Evolutionary conservation across 2,329 filamentous ascomycete species (phyloP).

Genomic region (Beauveria sp.): DNA sequence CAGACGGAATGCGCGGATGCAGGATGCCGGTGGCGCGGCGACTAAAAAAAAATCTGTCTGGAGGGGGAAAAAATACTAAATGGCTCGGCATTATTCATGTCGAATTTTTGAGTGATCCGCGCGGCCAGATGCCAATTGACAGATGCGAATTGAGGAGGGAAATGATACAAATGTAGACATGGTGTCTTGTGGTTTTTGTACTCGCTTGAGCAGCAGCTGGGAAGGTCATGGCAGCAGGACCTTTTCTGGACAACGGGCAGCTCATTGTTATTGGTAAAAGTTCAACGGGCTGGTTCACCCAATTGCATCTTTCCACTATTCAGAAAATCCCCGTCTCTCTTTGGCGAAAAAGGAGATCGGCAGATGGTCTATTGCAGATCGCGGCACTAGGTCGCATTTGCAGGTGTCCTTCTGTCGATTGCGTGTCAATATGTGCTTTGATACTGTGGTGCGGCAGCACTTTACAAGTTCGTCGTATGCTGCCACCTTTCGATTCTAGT

Average conservation of each 20-base stretch:
- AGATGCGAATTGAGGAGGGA: neutral
- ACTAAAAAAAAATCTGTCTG: neutral
- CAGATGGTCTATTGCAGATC: neutral
- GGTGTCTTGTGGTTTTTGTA: too few relatives aligned
- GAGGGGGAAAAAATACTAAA: neutral
- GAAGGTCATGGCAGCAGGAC: neutral
- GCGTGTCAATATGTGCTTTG: neutral
- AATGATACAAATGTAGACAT: too few relatives aligned
- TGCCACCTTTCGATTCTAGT: neutral
- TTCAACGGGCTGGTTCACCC: neutral
- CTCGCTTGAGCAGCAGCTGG: neutral
- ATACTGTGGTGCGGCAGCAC: neutral
- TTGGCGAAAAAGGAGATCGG: neutral
- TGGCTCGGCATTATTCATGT: too few relatives aligned
- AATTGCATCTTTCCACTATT: neutral
- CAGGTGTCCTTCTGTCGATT: neutral
- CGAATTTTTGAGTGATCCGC: neutral
- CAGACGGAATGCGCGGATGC: neutral
- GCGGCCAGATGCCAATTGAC: neutral
- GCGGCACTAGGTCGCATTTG: neutral
- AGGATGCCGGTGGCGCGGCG: slow-evolving; percentile 3
- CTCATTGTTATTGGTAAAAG: neutral
- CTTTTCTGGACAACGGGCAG: too few relatives aligned
- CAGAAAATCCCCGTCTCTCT: neutral
- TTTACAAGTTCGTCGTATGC: neutral